A percentile compares a stretch with the other conserved stretches of the same genome.
Evolutionary conservation across 2,329 filamentous ascomycete species (phyloP).

Genomic region (Xylariaceae sp.): DNA sequence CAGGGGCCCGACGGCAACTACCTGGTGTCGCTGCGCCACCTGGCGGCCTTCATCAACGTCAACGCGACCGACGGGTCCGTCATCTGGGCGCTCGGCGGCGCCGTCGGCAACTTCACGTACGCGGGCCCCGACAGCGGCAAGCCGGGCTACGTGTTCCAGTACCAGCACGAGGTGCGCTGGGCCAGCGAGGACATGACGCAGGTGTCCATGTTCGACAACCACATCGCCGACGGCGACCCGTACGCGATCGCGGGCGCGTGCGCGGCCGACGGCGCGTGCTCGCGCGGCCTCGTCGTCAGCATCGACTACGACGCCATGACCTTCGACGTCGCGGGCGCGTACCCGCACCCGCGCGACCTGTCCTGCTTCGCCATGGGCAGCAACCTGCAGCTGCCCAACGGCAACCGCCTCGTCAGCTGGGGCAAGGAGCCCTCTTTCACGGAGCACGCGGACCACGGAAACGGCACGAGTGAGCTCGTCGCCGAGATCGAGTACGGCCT

Average conservation of each 20-base stretch:
- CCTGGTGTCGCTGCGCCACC: conserved; percentile 1
- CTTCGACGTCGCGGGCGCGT: background rate
- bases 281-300: background rate
- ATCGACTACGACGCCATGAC: conserved; percentile 1
- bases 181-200: background rate
- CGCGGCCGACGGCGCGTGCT: background rate
- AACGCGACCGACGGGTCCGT: background rate
- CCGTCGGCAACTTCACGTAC: background rate
- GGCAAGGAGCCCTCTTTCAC: background rate
- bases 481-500: background rate
- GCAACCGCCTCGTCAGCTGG: background rate
- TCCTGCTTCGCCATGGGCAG: background rate
- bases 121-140: background rate
- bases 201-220: conserved; percentile 1
- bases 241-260: background rate
- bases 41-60: background rate
- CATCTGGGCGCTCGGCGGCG: background rate
- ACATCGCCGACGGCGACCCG: background rate
- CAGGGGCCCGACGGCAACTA: background rate
- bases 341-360: background rate
- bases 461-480: background rate
- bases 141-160: background rate
- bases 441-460: background rate
- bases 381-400: background rate
- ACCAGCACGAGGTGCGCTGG: background rate